Base-by-base conservation (phyloP, 1,284 basidiomycete genomes). In the Sporisorium scitamineum region DNA sequence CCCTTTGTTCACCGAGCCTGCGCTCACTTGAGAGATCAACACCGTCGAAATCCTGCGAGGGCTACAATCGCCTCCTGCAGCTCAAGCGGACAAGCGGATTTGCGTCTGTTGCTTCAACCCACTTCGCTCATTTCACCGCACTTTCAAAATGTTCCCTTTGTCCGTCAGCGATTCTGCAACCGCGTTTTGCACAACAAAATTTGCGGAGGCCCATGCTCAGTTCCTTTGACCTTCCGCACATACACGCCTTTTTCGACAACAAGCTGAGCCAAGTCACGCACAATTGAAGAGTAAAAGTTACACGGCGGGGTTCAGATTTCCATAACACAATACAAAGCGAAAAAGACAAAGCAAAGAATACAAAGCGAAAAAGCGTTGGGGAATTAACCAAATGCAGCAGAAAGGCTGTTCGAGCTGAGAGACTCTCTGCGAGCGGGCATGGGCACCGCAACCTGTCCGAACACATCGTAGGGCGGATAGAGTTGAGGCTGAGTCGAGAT, bases 391-490 rank as follows among this genome's bases (percentile, higher is more conserved):
- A 71, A 66, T 10, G 69, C 69, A 26, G 69, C 60, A 24, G 69
- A 71, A 18, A 71, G 69, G 16, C 69, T 71, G 59, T 71, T 71
- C 18, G 51, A 54, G 24, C 48, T 32, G 45, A 71, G 52, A 5
- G 44, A 52, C n/a, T 71, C 69, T 42, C 54, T 57, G 22, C 52
- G 53, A 16, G 29, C 2, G 5, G 55, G 27, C 27, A 29, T 2
- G 37, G 39, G 62, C 51, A 61, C 32, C 41, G 55, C 55, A 20
- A 24, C 60, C 59, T 45, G 63, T 62, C 59, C 59, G 42, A 62
- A 52, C 24, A 59, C 61, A 47, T 66, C 69, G 34, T 51, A 66
- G 13, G 55, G 63, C 41, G 52, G 59, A 16, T 54, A 61, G 44
- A 14, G 20, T 31, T 32, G 6, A 5, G 53, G 34, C 42, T 61